These are phyloP conservation scores for Metschnikowia bowlesiae DNA, from an alignment of 805 yeast genomes.

Conservation along the genomic window DNA sequence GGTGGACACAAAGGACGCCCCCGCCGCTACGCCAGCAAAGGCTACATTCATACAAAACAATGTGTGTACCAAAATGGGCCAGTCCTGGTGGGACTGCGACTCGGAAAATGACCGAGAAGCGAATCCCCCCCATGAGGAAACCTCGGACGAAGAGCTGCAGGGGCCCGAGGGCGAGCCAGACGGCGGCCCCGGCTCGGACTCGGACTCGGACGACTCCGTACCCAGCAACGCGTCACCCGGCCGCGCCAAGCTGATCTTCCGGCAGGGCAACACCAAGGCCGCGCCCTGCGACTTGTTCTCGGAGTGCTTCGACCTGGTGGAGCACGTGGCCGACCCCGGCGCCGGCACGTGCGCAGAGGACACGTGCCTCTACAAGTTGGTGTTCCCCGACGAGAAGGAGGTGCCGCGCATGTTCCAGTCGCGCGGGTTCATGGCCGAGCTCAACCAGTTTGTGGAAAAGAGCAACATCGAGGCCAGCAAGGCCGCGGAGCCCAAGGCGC, in stretches of 20 bases:
- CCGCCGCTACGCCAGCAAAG: neutral
- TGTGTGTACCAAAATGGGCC: conserved; percentile 6
- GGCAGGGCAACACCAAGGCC: neutral
- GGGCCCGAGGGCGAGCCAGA: neutral
- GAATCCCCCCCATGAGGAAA: too few relatives aligned
- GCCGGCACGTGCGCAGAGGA: neutral
- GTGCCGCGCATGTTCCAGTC: neutral
- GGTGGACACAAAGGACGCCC: neutral
- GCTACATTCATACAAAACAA: neutral
- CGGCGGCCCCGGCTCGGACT: neutral
- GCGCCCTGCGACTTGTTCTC: neutral
- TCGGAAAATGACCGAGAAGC: conserved; percentile 1
- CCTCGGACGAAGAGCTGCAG: neutral
- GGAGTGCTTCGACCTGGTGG: neutral
- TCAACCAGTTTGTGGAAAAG: neutral
- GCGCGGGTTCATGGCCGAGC: neutral
- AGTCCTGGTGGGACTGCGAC: conserved; percentile 8
- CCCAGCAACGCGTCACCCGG: neutral
- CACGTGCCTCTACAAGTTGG: neutral
- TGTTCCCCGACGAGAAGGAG: conserved; percentile 2
- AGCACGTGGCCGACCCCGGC: neutral
- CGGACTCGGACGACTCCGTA: conserved; percentile 5
- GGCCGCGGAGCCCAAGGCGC: too few relatives aligned
- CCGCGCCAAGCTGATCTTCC: neutral
- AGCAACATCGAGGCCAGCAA: neutral